Base-by-base conservation (phyloP, 306 rosid genomes). In the Pueraria montana region DNA sequence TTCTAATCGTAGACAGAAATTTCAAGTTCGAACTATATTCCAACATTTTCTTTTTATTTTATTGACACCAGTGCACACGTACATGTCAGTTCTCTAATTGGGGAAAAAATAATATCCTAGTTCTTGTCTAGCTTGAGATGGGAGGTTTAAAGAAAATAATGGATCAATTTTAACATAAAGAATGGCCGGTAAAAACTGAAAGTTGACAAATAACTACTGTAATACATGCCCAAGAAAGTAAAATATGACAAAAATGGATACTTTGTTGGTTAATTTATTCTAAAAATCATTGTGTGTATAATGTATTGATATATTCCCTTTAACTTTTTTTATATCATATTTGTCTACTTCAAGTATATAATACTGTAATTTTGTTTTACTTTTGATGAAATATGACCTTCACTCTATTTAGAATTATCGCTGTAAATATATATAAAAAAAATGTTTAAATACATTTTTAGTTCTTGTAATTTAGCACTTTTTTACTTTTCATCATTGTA, bases 81-180 rank as follows among this genome's bases (percentile, higher is more conserved):
- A 21, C 3, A 13, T 63, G 69, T 63, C 42, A 14, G 48, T 65
- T 34, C 13, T 64, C 23, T 64, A 63, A 26, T 12, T 59, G 66
- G 8, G 67, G 42, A 55, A 59, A 59, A 40, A 68, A 69, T 24
- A 70, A 26, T 46, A 23, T 26, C 23, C 8, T 48, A 72, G 27
- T 55, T 74, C 7, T 34, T 55, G 65, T 11, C 52, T 36, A 53
- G 21, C 50, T 55, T 52, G 46, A 59, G 40, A 56, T 26, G 62
- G 32, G 32, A n/a, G 43, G 13, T 72, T 72, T 13, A 34, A 34
- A 74, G 52, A 74, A 74, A 74, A 74, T 11, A 65, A 53, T 18
- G 45, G 16, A 42, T 58, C 42, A 11, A 76, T 59, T 61, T 76
- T 23, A 16, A 26, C 8, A 8, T 1, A 24, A 59, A 59, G 42